Conservation (phyloP, 306 rosid species). For the Chamaecrista fasciculata region DNA sequence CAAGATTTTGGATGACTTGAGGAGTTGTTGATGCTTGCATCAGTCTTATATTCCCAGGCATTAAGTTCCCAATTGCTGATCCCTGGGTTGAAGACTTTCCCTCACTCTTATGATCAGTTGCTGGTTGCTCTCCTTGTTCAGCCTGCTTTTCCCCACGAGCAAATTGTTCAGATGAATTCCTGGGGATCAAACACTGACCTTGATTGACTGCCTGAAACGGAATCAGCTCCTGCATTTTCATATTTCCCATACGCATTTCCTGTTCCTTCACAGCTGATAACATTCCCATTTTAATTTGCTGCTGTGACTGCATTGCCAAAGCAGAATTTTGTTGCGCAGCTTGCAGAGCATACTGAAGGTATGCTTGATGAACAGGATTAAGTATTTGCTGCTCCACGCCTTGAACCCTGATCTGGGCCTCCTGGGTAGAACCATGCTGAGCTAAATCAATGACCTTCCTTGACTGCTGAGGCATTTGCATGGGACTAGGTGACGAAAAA, state of each 20-base stretch:
- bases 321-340: conserved; percentile 84
- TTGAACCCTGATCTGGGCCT: conserved; percentile 68
- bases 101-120: conserved; percentile 64
- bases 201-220: conserved; percentile 64
- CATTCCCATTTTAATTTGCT: conserved; percentile 76
- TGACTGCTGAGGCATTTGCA: conserved; percentile 79
- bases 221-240: conserved; percentile 83
- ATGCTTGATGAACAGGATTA: conserved; percentile 86
- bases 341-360: conserved; percentile 85
- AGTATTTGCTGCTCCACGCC: conserved; percentile 72
- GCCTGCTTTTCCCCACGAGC: conserved; percentile 71
- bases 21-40: conserved; percentile 66
- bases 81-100: conserved; percentile 57
- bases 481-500: conserved; percentile 61
- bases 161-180: conserved; percentile 57
- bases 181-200: conserved; percentile 70
- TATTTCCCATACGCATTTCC: conserved; percentile 75
- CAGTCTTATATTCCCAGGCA: conserved; percentile 70
- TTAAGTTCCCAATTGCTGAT: conserved; percentile 41
- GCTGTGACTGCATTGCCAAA: conserved; percentile 76
- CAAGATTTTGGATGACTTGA: conserved; percentile 63
- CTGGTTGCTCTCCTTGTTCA: conserved; percentile 67
- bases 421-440: conserved; percentile 70
- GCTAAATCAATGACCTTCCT: conserved; percentile 62
- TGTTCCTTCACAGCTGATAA: conserved; percentile 73